These are phyloP conservation scores for Cryomyces antarcticus DNA, from an alignment of 495 filamentous ascomycete species.

Conservation along the genomic window DNA sequence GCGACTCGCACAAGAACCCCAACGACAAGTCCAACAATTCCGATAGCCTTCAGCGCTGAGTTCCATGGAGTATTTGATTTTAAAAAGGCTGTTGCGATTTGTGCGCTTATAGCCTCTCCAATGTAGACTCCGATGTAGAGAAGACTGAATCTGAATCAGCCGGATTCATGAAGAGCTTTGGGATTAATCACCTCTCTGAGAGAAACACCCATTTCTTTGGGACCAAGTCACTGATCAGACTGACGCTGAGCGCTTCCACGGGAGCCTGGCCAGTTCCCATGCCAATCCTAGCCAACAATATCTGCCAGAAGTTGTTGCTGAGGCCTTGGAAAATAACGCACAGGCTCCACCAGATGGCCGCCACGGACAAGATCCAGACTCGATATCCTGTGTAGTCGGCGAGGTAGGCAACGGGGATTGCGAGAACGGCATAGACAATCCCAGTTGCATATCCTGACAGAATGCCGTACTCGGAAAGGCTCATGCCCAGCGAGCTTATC, in stretches of 20 bases:
- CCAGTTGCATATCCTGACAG: constrained; percentile 19
- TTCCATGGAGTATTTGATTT: constrained; percentile 10
- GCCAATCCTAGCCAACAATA: constrained; percentile 15
- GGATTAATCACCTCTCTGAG: too few species aligned
- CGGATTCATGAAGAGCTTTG: too few species aligned
- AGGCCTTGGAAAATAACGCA: constrained; percentile 17
- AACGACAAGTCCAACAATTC: constrained; percentile 14
- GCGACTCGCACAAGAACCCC: constrained; percentile 11
- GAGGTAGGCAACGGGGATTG: constrained; percentile 13
- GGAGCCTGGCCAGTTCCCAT: constrained; percentile 16
- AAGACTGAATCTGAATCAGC: too few species aligned
- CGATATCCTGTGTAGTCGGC: constrained; percentile 13
- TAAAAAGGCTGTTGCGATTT: constrained; percentile 14
- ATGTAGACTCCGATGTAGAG: constrained; percentile 18
- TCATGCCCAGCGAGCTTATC: constrained; percentile 7
- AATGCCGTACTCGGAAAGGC: constrained; percentile 9
- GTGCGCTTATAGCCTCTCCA: constrained; percentile 14
- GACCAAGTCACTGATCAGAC: constrained; percentile 17
- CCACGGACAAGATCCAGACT: constrained; percentile 12
- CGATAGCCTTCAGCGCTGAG: constrained; percentile 13
- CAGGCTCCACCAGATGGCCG: constrained; percentile 16
- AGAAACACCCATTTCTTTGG: constrained; percentile 15
- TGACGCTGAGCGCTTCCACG: constrained; percentile 16
- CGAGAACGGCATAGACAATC: constrained; percentile 15
- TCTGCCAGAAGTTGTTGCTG: constrained; percentile 15